Evolutionary conservation across 2,329 filamentous ascomycete genomes (phyloP), one percentile per base, ranked within the genome.

Genomic region (Exophiala oligosperma): DNA sequence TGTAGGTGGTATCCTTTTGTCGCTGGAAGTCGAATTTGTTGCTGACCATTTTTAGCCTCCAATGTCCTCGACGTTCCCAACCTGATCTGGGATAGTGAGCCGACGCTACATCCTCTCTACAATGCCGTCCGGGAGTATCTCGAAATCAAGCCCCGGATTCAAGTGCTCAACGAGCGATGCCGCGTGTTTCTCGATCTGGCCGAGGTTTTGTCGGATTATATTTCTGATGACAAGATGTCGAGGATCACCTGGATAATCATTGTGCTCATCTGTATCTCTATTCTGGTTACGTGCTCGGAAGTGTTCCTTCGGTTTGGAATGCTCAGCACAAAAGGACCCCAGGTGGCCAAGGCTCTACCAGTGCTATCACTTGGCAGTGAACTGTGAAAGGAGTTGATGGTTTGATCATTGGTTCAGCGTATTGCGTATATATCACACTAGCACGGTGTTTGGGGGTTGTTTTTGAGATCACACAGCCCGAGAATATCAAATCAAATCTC

Each of bases 11-110:
- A 9, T 9, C 32, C 7, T 35, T 35, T 35, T 8, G 6, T 8
- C 32, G 9, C 8, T 35, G 32, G 9, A 9, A 11, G 7, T 9
- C 6, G 11, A 11, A 11, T 43, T 41, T 29, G n/a, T 26, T 29
- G 11, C 23, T 32, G 23, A 49, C 23, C 17, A 32, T 50, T 50
- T 52, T 43, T 66, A 95, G 91, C 92, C 59, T 96, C 90, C 21
- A 97, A 97, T 71, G 93, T 97, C 72, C 88, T 97, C 57, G 92
- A 97, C 73, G 91, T 95, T 0, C 93, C 93, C 60, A 95, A 93
- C 72, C 97, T 97, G 81, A 96, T 97, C 81, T 99, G 94, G 94
- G 92, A 97, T 73, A 90, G 90, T 9, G 94, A 99, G 72, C 94
- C 94, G 17, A 97, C 91, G 0, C 82, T 99, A 0, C 91, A 97